These are phyloP conservation scores for Gossypium arboreum DNA, from an alignment of 345 rosid genomes.

Conservation along the genomic window DNA sequence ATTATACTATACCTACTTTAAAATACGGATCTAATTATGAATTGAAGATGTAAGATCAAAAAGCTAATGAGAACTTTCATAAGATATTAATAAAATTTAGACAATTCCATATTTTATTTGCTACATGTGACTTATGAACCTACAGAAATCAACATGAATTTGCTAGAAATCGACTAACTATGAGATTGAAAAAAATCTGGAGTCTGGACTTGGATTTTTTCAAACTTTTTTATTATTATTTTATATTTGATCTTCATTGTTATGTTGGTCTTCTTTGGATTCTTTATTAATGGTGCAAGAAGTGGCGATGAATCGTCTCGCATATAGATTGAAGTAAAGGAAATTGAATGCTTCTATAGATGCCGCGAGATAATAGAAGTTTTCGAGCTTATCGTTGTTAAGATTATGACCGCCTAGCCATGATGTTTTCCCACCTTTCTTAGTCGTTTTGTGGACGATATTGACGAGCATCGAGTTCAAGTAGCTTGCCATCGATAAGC, in stretches of 20 bases:
- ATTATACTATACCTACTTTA: too few relatives aligned
- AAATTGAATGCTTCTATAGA: conserved; percentile 32
- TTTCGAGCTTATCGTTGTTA: conserved; percentile 35
- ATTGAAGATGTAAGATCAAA: too few relatives aligned
- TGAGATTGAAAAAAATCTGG: too few relatives aligned
- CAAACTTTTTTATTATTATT: too few relatives aligned
- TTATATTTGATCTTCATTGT: background rate
- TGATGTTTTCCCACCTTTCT: conserved; percentile 20
- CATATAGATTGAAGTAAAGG: conserved; percentile 38
- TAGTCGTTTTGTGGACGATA: conserved; percentile 14
- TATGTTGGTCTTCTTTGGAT: conserved; percentile 1
- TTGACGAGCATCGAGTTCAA: conserved; percentile 27
- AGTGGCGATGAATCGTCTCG: conserved; percentile 18
- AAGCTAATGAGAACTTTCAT: too few relatives aligned
- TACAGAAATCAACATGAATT: too few relatives aligned
- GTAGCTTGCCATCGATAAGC: conserved; percentile 38
- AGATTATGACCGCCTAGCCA: conserved; percentile 57
- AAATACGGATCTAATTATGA: too few relatives aligned
- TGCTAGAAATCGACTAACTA: too few relatives aligned
- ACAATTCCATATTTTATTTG: too few relatives aligned
- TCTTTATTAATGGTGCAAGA: background rate
- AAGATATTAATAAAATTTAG: too few relatives aligned
- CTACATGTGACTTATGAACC: too few relatives aligned
- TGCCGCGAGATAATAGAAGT: conserved; percentile 33
- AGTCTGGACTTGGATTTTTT: too few relatives aligned